Evolutionary conservation across 345 rosid genomes (phyloP).

Genomic region (Lepidium aucheri): DNA sequence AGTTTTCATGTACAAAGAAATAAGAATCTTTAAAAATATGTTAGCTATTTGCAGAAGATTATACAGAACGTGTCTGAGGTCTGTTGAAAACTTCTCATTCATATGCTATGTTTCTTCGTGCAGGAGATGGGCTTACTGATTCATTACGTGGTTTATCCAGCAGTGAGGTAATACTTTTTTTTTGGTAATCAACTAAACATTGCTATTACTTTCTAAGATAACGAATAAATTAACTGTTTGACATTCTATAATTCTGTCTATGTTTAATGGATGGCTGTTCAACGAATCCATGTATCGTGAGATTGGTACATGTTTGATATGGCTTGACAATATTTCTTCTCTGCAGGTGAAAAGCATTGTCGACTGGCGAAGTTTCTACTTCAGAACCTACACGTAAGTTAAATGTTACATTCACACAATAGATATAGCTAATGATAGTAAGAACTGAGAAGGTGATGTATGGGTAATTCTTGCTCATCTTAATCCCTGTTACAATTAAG

Average conservation of each 20-base stretch:
- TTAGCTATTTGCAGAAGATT: background rate
- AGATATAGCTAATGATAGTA: background rate
- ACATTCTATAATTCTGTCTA: background rate
- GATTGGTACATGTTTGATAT: conserved; percentile 12
- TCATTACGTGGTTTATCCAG: conserved; percentile 68
- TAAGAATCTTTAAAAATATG: background rate
- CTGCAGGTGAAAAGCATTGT: conserved; percentile 80
- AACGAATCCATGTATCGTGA: conserved; percentile 1
- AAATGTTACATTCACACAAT: background rate
- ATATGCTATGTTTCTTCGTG: conserved; percentile 8
- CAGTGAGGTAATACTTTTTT: conserved; percentile 48
- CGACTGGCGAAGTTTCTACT: conserved; percentile 88
- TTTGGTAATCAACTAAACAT: background rate
- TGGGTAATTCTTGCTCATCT: background rate
- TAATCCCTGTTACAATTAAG: background rate
- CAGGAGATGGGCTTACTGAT: conserved; percentile 93
- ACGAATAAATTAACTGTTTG: background rate
- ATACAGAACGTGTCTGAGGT: background rate
- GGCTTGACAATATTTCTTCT: background rate
- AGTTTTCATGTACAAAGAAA: background rate
- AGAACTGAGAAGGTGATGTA: background rate
- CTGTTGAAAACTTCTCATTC: background rate
- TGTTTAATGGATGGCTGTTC: background rate
- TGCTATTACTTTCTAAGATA: background rate
- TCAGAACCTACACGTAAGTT: conserved; percentile 74